Conservation (phyloP, 148 eudicot genomes). For the Drosera capensis region DNA sequence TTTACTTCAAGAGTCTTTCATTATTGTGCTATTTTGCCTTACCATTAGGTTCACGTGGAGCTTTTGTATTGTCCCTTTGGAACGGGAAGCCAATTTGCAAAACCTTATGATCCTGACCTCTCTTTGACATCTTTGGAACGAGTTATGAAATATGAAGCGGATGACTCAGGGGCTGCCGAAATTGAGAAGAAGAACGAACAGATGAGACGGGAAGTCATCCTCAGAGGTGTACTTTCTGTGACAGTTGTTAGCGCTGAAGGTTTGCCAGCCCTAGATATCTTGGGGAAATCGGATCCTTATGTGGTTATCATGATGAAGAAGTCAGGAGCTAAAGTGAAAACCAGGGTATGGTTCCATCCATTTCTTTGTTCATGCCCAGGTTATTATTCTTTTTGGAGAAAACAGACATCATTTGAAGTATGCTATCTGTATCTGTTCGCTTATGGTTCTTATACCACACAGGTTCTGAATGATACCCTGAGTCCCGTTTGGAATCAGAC, state of each 20-base stretch:
- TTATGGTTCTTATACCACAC: constrained; percentile 6
- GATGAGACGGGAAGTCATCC: constrained; percentile 38
- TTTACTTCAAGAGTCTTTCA: not conserved
- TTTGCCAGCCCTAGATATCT: constrained; percentile 55
- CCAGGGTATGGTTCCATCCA: constrained; percentile 40
- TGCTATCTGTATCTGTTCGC: not conserved
- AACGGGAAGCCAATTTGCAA: constrained; percentile 30
- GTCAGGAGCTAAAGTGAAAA: constrained; percentile 51
- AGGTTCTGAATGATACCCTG: constrained; percentile 65
- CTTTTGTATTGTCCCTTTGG: constrained; percentile 68
- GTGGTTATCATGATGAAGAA: constrained; percentile 56
- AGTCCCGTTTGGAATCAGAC: constrained; percentile 95
- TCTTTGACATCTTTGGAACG: constrained; percentile 56
- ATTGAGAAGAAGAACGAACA: constrained; percentile 21
- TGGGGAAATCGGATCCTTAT: constrained; percentile 79
- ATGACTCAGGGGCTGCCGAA: constrained; percentile 19
- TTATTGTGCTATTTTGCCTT: not conserved
- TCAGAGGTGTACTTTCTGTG: constrained; percentile 80
- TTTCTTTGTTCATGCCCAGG: not conserved
- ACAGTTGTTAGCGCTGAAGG: constrained; percentile 64
- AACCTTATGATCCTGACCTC: constrained; percentile 34
- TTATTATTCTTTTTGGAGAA: too few species aligned
- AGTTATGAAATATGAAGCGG: constrained; percentile 36
- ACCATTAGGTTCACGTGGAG: constrained; percentile 65
- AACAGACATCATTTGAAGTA: not conserved